Percentiles rank a stretch among this genome's conserved stretches.
phyloP scores from a whole-genome alignment of 805 yeast species.

The Teunomyces kruisii region DNA sequence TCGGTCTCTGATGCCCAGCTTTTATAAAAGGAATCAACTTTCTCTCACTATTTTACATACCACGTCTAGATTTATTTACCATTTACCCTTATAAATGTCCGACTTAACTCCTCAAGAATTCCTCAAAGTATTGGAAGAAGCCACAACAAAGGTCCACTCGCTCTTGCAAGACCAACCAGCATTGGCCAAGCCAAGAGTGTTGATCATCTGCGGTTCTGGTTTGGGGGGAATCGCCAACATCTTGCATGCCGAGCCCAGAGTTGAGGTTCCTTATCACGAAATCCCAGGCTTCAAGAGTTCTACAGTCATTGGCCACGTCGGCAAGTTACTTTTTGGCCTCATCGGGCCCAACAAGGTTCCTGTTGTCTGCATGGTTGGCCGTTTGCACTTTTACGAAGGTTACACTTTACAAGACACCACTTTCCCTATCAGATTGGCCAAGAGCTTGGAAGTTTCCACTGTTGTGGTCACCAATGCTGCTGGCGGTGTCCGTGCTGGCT shows the following conservation, averaged over 20 bases:
- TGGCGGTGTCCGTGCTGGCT: slow-evolving; percentile 75
- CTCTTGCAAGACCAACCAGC: slow-evolving; percentile 11
- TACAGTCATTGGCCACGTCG: slow-evolving; percentile 90
- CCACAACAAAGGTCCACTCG: slow-evolving; percentile 15
- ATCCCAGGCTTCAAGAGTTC: slow-evolving; percentile 82
- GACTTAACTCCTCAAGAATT: slow-evolving; percentile 15
- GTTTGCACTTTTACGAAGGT: slow-evolving; percentile 92
- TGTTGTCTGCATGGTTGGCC: slow-evolving; percentile 90
- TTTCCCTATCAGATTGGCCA: slow-evolving; percentile 79
- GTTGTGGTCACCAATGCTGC: slow-evolving; percentile 94
- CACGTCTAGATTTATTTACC: neutral
- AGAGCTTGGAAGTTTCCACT: slow-evolving; percentile 56
- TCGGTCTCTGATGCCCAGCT: neutral
- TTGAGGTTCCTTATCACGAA: slow-evolving; percentile 57
- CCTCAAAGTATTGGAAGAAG: slow-evolving; percentile 18
- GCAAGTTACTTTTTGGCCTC: slow-evolving; percentile 74
- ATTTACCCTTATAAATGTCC: slow-evolving; percentile 1
- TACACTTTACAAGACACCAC: slow-evolving; percentile 78
- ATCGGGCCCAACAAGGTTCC: slow-evolving; percentile 71
- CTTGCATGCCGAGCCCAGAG: slow-evolving; percentile 38
- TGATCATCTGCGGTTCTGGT: slow-evolving; percentile 94
- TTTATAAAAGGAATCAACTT: neutral
- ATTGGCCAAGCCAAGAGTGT: slow-evolving; percentile 52
- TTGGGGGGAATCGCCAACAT: slow-evolving; percentile 77
- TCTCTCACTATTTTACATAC: neutral